phyloP scores from a whole-genome alignment of 202 grass and related monocot genomes.

The Panicum hallii region DNA sequence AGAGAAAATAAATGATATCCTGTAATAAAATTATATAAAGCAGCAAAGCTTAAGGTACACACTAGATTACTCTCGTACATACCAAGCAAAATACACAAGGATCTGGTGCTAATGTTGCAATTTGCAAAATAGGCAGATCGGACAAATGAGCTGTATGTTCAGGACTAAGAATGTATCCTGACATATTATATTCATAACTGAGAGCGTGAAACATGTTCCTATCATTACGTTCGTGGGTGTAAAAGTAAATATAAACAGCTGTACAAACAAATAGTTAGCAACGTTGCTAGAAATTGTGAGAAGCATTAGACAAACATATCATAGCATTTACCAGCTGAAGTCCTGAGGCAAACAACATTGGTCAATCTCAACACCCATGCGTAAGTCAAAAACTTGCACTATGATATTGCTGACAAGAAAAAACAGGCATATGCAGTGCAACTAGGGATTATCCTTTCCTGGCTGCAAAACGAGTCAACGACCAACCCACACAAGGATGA shows the following conservation, averaged over 20 bases:
- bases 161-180: background rate
- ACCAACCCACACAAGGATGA: background rate
- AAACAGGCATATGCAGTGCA: background rate
- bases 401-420: background rate
- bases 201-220: background rate
- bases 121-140: background rate
- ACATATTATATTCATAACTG: background rate
- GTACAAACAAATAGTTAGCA: background rate
- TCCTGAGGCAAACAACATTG: background rate
- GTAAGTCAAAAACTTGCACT: background rate
- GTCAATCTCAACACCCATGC: background rate
- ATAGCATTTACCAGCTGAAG: background rate
- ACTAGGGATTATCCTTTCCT: background rate
- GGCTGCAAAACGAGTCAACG: background rate
- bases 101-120: background rate
- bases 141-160: constrained; percentile 12
- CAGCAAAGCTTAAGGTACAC: constrained; percentile 3
- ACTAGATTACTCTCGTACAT: background rate
- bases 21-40: constrained; percentile 18
- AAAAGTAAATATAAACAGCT: background rate
- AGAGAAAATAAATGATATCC: constrained; percentile 1
- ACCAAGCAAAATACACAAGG: background rate
- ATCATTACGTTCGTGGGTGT: background rate
- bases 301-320: background rate
- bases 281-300: background rate